Evolutionary conservation across 176 grass and related monocot species (phyloP), one percentile per base, ranked within the genome.

Genomic region (Tuctoria greenei): DNA sequence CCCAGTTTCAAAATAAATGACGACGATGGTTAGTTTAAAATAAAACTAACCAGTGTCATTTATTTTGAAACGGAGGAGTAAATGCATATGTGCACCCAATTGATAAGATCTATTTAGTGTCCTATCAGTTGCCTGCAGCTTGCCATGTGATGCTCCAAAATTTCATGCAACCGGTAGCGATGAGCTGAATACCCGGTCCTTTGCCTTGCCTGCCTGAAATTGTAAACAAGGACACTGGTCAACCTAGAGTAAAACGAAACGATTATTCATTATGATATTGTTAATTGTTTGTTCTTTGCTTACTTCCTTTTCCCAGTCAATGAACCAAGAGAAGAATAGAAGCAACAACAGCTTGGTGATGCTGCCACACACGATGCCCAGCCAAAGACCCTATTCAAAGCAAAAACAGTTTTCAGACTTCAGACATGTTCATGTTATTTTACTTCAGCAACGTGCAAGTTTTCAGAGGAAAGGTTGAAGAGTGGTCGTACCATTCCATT

Each of bases 171-270:
- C 44, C n/a, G 83, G 71, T 41, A 93, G 36, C 64, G 83, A 80
- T 24, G 86, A 89, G 31, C 52, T 75, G 67, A 74, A 78, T 15
- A 93, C 83, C 51, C 86, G 86, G 15, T 86, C 67, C 57, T 77
- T 86, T 4, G 86, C 83, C 44, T 50, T 38, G 44, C 3, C 12
- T 37, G 60, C 74, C 74, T 77, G 60, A 25, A 64, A 64, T 64
- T 51, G 12, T 4, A 77, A 38, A 77, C 7, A 77, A 21, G 2
- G 14, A 76, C 28, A 36, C 25, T 15, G 20, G 20, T 44, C 7
- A 12, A 2, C 36, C 26, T 18, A 64, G 10, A 14, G 6, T 36
- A 36, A 17, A 42, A 12, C 3, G 4, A 16, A 24, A 4, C n/a
- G 17, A 50, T 37, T 20, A 64, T 64, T 10, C 52, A 9, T 57